A percentile compares a stretch with the other conserved stretches of the same genome.
Conservation (phyloP, 208 protist genomes). For the Polymyxa betae region DNA sequence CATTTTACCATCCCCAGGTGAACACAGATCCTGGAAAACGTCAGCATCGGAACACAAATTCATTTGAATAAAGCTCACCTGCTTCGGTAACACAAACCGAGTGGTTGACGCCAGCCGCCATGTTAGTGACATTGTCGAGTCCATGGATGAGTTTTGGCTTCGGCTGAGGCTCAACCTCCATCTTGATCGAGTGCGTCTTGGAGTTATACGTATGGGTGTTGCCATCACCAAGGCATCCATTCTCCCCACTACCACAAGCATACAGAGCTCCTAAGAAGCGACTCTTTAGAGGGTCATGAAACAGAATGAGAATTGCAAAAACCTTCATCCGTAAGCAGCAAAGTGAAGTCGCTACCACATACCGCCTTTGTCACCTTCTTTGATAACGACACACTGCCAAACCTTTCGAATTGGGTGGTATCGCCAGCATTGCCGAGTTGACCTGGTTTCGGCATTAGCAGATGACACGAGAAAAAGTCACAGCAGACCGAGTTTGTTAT, state of each 20-base stretch:
- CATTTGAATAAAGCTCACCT: background rate
- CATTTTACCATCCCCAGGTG: constrained; percentile 34
- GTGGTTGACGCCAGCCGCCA: constrained; percentile 5
- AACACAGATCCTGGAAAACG: background rate
- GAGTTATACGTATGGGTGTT: constrained; percentile 49
- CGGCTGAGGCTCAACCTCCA: constrained; percentile 24
- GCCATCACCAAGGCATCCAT: background rate
- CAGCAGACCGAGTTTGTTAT: constrained; percentile 40
- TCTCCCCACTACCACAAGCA: constrained; percentile 2
- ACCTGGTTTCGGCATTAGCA: background rate
- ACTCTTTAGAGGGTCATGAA: background rate
- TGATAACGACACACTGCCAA: background rate
- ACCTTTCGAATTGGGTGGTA: background rate
- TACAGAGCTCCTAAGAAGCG: background rate
- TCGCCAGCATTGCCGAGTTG: background rate
- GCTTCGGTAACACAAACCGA: background rate
- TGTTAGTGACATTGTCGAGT: background rate
- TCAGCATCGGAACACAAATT: background rate
- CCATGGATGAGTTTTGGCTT: background rate
- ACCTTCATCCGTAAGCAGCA: background rate
- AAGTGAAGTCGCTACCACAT: constrained; percentile 16
- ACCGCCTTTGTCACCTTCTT: background rate
- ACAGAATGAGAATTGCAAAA: background rate
- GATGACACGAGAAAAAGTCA: background rate
- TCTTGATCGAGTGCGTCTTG: constrained; percentile 33